phyloP scores from a whole-genome alignment of 2,329 filamentous ascomycete genomes.

The Colletotrichum tropicicola region DNA sequence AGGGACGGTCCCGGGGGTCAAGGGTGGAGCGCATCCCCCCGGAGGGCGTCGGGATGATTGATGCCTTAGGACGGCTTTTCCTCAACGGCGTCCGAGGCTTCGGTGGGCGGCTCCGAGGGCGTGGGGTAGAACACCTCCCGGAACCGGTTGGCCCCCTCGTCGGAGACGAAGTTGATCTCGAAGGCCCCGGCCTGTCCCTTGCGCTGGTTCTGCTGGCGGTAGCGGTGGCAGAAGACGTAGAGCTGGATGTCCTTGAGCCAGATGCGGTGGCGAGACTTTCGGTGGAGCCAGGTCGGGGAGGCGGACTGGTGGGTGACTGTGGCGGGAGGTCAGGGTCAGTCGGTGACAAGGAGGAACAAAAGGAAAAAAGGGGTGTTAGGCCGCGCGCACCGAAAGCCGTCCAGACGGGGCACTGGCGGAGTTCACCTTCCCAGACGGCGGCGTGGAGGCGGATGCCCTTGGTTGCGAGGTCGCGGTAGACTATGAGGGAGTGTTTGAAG shows the following conservation, averaged over 20 bases:
- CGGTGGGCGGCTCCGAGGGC: not conserved
- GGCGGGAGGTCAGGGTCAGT: not conserved
- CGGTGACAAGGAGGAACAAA: too few species aligned
- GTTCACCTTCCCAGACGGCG: slow-evolving; percentile 62
- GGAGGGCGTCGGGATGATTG: too few species aligned
- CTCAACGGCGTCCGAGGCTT: not conserved
- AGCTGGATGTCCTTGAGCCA: slow-evolving; percentile 63
- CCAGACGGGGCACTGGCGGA: slow-evolving; percentile 67
- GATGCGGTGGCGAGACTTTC: slow-evolving; percentile 55
- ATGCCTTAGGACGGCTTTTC: too few species aligned
- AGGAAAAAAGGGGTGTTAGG: not conserved
- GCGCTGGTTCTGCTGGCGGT: slow-evolving; percentile 61
- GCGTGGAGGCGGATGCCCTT: slow-evolving; percentile 63
- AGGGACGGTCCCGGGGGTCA: too few species aligned
- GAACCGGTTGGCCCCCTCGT: slow-evolving; percentile 51
- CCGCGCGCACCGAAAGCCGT: slow-evolving; percentile 66
- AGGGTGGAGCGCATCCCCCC: not conserved
- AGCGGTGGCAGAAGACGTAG: slow-evolving; percentile 67
- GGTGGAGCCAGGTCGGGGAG: slow-evolving; percentile 60
- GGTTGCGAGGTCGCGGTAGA: slow-evolving; percentile 60
- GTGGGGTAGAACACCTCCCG: slow-evolving; percentile 47
- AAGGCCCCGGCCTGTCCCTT: slow-evolving; percentile 57
- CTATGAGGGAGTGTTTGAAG: slow-evolving; percentile 61
- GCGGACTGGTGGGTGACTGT: slow-evolving; percentile 62
- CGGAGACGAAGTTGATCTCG: slow-evolving; percentile 58